These are phyloP conservation scores for Saturnispora silvae DNA, from an alignment of 805 yeast species.

Conservation along the genomic window DNA sequence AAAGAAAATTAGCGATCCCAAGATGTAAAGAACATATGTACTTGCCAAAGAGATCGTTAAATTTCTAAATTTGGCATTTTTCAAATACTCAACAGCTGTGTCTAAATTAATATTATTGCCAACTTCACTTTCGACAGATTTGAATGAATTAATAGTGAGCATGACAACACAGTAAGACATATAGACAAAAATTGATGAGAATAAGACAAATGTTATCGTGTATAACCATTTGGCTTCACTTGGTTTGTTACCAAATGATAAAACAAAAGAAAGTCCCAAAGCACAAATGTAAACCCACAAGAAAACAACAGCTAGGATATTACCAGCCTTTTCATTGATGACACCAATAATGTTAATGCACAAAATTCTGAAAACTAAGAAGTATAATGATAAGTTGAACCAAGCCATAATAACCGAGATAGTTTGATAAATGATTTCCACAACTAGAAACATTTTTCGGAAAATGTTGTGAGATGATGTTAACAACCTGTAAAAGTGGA, in stretches of 20 bases:
- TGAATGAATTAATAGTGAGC: slow-evolving; percentile 47
- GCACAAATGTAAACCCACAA: slow-evolving; percentile 81
- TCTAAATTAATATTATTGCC: slow-evolving; percentile 21
- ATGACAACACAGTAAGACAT: slow-evolving; percentile 71
- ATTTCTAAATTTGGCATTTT: slow-evolving; percentile 68
- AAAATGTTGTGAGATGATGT: slow-evolving; percentile 57
- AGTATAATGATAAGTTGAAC: slow-evolving; percentile 83
- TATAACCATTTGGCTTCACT: slow-evolving; percentile 75
- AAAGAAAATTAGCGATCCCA: slow-evolving; percentile 68
- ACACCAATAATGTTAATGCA: slow-evolving; percentile 57
- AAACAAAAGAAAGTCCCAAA: slow-evolving; percentile 68
- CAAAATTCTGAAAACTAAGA: slow-evolving; percentile 78
- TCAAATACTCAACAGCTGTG: slow-evolving; percentile 36
- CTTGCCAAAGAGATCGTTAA: slow-evolving; percentile 72
- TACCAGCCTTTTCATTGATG: slow-evolving; percentile 49
- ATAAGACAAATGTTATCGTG: slow-evolving; percentile 55
- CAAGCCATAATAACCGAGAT: slow-evolving; percentile 71
- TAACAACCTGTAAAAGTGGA: slow-evolving; percentile 68
- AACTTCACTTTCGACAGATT: slow-evolving; percentile 34
- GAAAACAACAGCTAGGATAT: slow-evolving; percentile 63
- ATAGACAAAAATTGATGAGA: slow-evolving; percentile 77
- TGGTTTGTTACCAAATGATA: slow-evolving; percentile 91
- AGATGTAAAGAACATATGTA: slow-evolving; percentile 67
- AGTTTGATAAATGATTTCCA: slow-evolving; percentile 73
- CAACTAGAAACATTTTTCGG: slow-evolving; percentile 57